Conservation (phyloP, 2,329 filamentous ascomycete genomes). For the Lasiodiplodia sp. region DNA sequence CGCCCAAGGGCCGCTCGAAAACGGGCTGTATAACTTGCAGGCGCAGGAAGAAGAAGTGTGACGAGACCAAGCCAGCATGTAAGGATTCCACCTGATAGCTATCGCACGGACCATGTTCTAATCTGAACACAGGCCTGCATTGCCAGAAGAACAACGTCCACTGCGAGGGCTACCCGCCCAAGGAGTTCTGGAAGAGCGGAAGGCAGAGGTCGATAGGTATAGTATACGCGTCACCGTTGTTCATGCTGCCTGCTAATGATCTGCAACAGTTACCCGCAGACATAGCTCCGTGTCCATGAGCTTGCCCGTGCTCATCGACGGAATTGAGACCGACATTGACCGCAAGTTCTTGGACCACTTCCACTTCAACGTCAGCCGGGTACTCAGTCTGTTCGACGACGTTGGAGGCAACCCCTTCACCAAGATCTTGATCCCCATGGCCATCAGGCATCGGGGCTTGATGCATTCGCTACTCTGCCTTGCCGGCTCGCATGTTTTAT, state of each 20-base stretch:
- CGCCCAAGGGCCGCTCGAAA: conserved; percentile 75
- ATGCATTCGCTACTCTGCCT: conserved; percentile 92
- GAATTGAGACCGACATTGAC: conserved; percentile 81
- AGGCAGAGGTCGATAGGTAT: conserved; percentile 73
- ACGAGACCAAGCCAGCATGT: conserved; percentile 57
- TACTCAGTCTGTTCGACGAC: conserved; percentile 82
- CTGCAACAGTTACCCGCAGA: conserved; percentile 9
- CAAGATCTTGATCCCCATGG: conserved; percentile 82
- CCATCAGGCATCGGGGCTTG: conserved; percentile 77
- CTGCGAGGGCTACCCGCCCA: conserved; percentile 88
- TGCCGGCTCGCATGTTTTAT: conserved; percentile 76
- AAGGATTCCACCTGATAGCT: conserved; percentile 30
- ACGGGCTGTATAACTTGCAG: conserved; percentile 66
- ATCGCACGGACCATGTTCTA: background rate
- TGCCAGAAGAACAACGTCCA: conserved; percentile 93
- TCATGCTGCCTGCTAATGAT: conserved; percentile 2
- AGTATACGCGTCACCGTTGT: background rate
- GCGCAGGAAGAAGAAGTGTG: conserved; percentile 68
- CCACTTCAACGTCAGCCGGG: conserved; percentile 76
- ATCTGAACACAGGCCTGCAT: conserved; percentile 60
- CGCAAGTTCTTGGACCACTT: conserved; percentile 85
- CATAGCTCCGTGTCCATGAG: conserved; percentile 39
- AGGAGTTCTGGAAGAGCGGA: conserved; percentile 86
- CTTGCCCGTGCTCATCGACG: conserved; percentile 72
- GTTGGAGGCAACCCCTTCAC: conserved; percentile 80